phyloP scores from a whole-genome alignment of 768 basidiomycete species.

The Mycena galopus region DNA sequence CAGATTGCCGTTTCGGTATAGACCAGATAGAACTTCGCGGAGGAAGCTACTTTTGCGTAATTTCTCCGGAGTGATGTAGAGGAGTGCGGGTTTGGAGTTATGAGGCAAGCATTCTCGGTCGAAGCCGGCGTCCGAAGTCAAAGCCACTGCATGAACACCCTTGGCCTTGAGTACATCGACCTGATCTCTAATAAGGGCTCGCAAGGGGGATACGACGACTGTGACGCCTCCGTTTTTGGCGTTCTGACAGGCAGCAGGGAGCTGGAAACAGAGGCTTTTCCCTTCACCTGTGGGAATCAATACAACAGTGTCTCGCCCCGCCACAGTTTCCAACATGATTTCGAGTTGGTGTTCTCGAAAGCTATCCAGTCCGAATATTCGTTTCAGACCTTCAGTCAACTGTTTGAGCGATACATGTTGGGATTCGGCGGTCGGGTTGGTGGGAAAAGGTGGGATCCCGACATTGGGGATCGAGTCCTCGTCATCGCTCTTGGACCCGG shows the following conservation, averaged over 20 bases:
- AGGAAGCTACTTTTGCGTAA: neutral
- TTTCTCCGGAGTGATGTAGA: slow-evolving; percentile 27
- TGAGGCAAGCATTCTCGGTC: neutral
- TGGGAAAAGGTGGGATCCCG: neutral
- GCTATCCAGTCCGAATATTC: neutral
- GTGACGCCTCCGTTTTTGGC: slow-evolving; percentile 67
- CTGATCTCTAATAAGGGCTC: slow-evolving; percentile 78
- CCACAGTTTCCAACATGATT: slow-evolving; percentile 70
- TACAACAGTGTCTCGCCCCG: slow-evolving; percentile 75
- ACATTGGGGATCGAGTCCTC: neutral
- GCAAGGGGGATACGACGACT: slow-evolving; percentile 75
- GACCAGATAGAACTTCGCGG: neutral
- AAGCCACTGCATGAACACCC: slow-evolving; percentile 57
- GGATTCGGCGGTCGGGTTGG: neutral
- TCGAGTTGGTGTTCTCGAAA: slow-evolving; percentile 41
- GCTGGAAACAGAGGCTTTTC: slow-evolving; percentile 72
- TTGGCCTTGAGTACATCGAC: slow-evolving; percentile 62
- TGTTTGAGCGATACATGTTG: neutral
- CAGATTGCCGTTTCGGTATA: neutral
- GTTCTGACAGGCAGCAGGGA: slow-evolving; percentile 70
- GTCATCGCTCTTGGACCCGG: neutral
- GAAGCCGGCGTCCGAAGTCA: neutral
- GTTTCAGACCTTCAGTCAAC: neutral
- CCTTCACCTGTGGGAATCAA: slow-evolving; percentile 83
- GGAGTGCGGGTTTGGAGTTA: neutral